Percentiles rank a stretch among this genome's conserved stretches.
These are phyloP conservation scores for Juglanconis juglandina DNA, from an alignment of 2,329 filamentous ascomycete genomes.

Conservation along the genomic window DNA sequence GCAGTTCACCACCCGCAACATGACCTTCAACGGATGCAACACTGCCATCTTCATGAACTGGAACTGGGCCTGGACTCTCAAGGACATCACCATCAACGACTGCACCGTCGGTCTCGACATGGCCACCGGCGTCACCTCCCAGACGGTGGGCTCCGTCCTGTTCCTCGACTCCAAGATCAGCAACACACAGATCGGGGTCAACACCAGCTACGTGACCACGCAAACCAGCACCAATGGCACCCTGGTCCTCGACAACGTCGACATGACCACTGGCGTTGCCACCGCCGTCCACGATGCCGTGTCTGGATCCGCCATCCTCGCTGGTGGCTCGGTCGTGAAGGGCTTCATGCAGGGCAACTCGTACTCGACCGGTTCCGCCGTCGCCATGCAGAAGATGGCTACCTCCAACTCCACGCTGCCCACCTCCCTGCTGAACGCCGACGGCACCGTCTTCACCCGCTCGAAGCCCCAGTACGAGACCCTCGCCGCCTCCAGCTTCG, in stretches of 20 bases:
- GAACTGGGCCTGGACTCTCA: slow-evolving; percentile 86
- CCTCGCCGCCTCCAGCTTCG: slow-evolving; percentile 64
- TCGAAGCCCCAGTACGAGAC: slow-evolving; percentile 85
- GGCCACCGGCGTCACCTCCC: slow-evolving; percentile 58
- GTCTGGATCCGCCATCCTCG: slow-evolving; percentile 59
- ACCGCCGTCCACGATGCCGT: slow-evolving; percentile 61
- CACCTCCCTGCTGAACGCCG: slow-evolving; percentile 56
- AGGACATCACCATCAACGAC: slow-evolving; percentile 70
- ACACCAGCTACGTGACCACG: slow-evolving; percentile 65
- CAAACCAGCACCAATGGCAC: slow-evolving; percentile 71
- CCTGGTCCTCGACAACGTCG: slow-evolving; percentile 84
- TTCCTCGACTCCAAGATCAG: slow-evolving; percentile 76
- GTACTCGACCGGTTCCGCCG: slow-evolving; percentile 51
- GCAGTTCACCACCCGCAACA: slow-evolving; percentile 81
- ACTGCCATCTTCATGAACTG: slow-evolving; percentile 87
- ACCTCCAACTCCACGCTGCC: slow-evolving; percentile 61
- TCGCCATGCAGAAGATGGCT: slow-evolving; percentile 57
- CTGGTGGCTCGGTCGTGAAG: slow-evolving; percentile 64
- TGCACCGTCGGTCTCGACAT: slow-evolving; percentile 77
- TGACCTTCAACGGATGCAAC: slow-evolving; percentile 77
- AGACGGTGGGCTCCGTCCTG: slow-evolving; percentile 82
- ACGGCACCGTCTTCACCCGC: slow-evolving; percentile 73
- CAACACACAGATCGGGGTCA: slow-evolving; percentile 73
- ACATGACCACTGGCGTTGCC: slow-evolving; percentile 66
- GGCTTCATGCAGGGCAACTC: slow-evolving; percentile 78